phyloP scores from a whole-genome alignment of 2,329 filamentous ascomycete genomes.

The Graphiopsis chlorocephala region DNA sequence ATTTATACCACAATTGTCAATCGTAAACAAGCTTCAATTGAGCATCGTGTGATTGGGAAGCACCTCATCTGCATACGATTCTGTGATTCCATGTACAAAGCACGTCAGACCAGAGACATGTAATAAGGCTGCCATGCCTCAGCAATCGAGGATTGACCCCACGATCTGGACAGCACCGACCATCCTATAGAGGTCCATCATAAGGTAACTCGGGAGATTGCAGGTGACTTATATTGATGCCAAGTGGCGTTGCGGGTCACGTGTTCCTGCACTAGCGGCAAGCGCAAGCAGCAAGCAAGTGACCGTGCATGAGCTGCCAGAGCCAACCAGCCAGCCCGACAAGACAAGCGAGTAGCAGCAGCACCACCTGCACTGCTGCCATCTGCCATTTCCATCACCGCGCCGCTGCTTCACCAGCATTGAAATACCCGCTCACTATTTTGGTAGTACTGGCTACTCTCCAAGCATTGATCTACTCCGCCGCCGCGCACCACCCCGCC shows the following conservation, averaged over 20 bases:
- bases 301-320: background rate
- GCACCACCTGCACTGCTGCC: background rate
- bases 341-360: background rate
- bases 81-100: background rate
- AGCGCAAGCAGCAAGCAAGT: constrained; percentile 5
- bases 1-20: background rate
- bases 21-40: background rate
- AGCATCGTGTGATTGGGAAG: background rate
- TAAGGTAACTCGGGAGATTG: background rate
- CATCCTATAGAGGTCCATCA: background rate
- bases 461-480: constrained; percentile 13
- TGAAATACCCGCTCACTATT: constrained; percentile 11
- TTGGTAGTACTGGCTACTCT: constrained; percentile 2
- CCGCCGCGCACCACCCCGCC: constrained; percentile 5
- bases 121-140: background rate
- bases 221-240: background rate
- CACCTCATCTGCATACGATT: background rate
- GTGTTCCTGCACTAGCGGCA: background rate
- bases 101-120: constrained; percentile 4
- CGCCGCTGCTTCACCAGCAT: constrained; percentile 4
- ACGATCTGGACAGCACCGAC: constrained; percentile 2
- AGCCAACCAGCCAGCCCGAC: constrained; percentile 3
- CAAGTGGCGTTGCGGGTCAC: constrained; percentile 9
- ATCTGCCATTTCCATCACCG: constrained; percentile 5
- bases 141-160: background rate